Base-by-base conservation (phyloP, 2,329 filamentous ascomycete genomes). In the Fusarium buharicum region DNA sequence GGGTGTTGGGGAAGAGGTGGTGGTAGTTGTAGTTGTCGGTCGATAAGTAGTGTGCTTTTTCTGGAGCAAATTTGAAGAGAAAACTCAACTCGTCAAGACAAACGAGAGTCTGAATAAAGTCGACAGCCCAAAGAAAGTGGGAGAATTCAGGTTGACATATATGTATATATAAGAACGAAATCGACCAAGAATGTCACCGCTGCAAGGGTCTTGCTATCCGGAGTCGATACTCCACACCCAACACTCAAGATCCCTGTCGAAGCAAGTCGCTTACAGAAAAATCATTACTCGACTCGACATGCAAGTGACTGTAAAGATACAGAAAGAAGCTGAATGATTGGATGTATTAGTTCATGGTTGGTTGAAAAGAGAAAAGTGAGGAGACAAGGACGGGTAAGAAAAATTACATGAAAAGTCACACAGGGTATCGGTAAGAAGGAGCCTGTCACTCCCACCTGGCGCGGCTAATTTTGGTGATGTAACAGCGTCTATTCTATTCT, bases 121-220 rank as follows among this genome's bases (percentile, higher is more conserved):
- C 7, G 16, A 20, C 31, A 24, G n/a, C 30, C 33, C 6, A 27
- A 36, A 39, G 16, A 5, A 24, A 24, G 6, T 24, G 22, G 22
- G 28, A 47, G 20, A 14, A 14, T 22, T 37, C n/a, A 41, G 33
- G 39, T 33, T 59, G 22, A 24, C 22, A 24, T 24, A 5, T 34
- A 59, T 18, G 51, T 59, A 55, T 41, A 46, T 31, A 43, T 39
- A 13, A 41, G 27, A 22, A 24, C 4, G 37, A 37, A 59, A 43
- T 30, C 34, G 38, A 43, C 38, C 16, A 53, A 60, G 55, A 39
- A 50, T 46, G 40, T 50, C 50, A 55, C 58, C 50, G 50, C 44
- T 50, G 45, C 58, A 55, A 61, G 50, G 55, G 31, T 47, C 9
- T 40, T 36, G 18, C 20, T 40, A 9, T 30, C 34, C 28, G 44